Base-by-base conservation (phyloP, 2,329 filamentous ascomycete species). In the Alternaria postmessia region DNA sequence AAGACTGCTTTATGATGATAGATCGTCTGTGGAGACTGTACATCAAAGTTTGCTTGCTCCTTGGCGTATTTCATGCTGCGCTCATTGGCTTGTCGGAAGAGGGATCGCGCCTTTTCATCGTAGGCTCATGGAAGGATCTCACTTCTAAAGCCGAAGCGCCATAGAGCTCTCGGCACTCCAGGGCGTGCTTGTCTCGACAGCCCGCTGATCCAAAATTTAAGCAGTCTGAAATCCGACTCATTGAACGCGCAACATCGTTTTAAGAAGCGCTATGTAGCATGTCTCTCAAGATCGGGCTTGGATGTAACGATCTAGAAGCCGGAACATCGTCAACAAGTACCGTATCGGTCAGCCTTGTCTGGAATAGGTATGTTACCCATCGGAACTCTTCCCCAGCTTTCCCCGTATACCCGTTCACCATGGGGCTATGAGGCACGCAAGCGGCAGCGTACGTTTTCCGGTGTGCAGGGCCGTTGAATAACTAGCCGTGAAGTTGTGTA, bases 1-100 rank as follows among this genome's bases (percentile, higher is more conserved):
- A 47, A 20, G 16, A 34, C 42, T n/a, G 44, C 42, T 24, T 53
- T 30, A 60, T 36, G 28, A 32, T 24, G 47, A 59, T 38, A 20
- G 47, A 28, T 57, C 57, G 38, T 44, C 38, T 56, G 9, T 11
- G 46, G 26, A 36, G 38, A 54, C 41, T n/a, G 51, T 43, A 48
- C 28, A 38, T 36, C 42, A 20, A 49, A 42, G 54, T 62, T 62
- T 64, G 63, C 61, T 62, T 43, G 32, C 43, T 39, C 51, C 61
- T 60, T 64, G 59, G 64, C 58, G 34, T 28, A 8, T 34, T 28
- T 14, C 39, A 30, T 24, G 42, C 44, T 30, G 39, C 26, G 32
- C 30, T 24, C 32, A 57, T 47, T 53, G 54, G 36, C 39, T 20
- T 18, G 24, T 54, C 34, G 18, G 38, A 18, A 30, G 16, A 51